These are phyloP conservation scores for Colletotrichum sp. DNA, from an alignment of 2,329 filamentous ascomycete genomes.

Conservation along the genomic window DNA sequence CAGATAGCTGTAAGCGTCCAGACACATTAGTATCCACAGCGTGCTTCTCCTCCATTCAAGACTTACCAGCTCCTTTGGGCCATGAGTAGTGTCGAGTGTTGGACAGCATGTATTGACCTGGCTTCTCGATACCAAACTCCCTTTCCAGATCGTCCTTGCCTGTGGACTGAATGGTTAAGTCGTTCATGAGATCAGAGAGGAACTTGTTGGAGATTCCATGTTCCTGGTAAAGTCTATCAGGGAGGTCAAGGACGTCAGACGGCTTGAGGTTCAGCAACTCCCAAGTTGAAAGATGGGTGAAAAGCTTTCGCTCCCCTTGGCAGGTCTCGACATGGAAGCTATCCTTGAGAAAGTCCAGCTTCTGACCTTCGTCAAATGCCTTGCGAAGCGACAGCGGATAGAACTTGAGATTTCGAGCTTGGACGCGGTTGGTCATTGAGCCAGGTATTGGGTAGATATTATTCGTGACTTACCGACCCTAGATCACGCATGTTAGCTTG, in stretches of 20 bases:
- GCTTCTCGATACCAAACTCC: constrained; percentile 33
- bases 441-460: not conserved
- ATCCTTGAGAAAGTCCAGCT: not conserved
- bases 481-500: constrained; percentile 6
- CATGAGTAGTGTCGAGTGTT: constrained; percentile 53
- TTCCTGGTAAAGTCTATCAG: constrained; percentile 38
- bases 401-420: constrained; percentile 52
- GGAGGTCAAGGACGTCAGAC: constrained; percentile 42
- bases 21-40: not conserved
- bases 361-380: not conserved
- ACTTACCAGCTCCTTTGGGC: constrained; percentile 51
- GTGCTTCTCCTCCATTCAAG: not conserved
- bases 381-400: constrained; percentile 44
- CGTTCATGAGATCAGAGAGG: constrained; percentile 24
- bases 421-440: not conserved
- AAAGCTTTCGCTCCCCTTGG: constrained; percentile 36
- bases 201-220: constrained; percentile 44
- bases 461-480: not conserved
- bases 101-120: constrained; percentile 40
- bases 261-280: constrained; percentile 50
- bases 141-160: constrained; percentile 42
- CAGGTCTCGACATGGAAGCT: constrained; percentile 19
- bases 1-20: constrained; percentile 37
- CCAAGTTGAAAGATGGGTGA: constrained; percentile 42
- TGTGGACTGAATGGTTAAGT: constrained; percentile 46